Conservation (phyloP, 495 filamentous ascomycete genomes). For the Hypoxylon cercidicola region DNA sequence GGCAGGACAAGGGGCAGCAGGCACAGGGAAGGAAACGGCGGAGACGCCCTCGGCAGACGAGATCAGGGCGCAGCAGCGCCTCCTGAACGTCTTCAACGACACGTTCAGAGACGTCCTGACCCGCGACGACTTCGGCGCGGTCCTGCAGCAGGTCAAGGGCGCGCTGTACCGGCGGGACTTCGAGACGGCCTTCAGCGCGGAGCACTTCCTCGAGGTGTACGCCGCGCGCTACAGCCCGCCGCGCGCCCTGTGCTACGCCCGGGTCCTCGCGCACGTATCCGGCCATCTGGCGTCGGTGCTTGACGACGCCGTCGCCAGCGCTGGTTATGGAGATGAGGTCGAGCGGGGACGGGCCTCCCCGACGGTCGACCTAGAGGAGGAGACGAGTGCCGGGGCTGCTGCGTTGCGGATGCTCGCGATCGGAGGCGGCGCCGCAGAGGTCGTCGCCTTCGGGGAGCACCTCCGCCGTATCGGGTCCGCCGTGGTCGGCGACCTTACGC, state of each 20-base stretch:
- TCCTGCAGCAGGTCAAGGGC: constrained; percentile 82
- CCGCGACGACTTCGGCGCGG: constrained; percentile 48
- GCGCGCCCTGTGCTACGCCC: constrained; percentile 80
- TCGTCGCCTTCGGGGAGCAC: constrained; percentile 76
- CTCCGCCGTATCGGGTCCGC: constrained; percentile 43
- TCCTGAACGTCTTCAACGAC: constrained; percentile 79
- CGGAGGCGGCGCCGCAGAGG: constrained; percentile 89
- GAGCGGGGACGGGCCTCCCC: constrained; percentile 25
- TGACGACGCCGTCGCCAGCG: not conserved
- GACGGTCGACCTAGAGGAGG: constrained; percentile 17
- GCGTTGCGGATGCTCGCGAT: constrained; percentile 69
- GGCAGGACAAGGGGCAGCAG: not conserved
- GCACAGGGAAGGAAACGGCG: constrained; percentile 47
- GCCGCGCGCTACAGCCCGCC: constrained; percentile 87
- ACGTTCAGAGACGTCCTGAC: constrained; percentile 63
- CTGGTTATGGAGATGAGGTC: constrained; percentile 14
- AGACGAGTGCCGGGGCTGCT: not conserved
- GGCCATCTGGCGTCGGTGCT: constrained; percentile 51
- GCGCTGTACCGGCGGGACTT: constrained; percentile 90
- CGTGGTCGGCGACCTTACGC: constrained; percentile 58
- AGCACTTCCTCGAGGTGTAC: constrained; percentile 79
- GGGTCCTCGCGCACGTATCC: constrained; percentile 66
- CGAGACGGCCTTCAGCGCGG: constrained; percentile 74
- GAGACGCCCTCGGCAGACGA: constrained; percentile 44
- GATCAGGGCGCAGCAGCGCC: constrained; percentile 70